Base-by-base conservation (phyloP, 2,329 filamentous ascomycete species). In the Aureobasidium sp. region DNA sequence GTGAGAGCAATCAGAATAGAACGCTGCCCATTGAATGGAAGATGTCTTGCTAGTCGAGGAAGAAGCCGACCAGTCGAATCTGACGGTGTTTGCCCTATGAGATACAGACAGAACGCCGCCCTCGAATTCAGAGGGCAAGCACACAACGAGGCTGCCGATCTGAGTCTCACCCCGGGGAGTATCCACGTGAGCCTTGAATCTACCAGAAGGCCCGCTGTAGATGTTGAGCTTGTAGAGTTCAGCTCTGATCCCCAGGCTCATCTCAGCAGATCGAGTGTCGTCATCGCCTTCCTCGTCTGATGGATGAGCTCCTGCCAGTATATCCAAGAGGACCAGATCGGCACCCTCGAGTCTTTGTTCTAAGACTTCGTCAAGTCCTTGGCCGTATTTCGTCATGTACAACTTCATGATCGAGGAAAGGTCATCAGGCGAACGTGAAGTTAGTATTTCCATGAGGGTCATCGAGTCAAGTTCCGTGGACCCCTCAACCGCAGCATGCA, bases 161-260 rank as follows among this genome's bases (percentile, higher is more conserved):
- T 70, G 67, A 5, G 47, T 44, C n/a, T 65, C 49, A 29, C 64
- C 63, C 5, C 68, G 55, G 10, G 69, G 69, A n/a, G 68, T 70
- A 49, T 70, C 67, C 10, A 70, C 68, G 34, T 70, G 69, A 10
- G 67, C 42, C 47, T 66, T 69, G 65, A 70, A 70, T 32, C 39
- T 63, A 15, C 62, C 62, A 7, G 48, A 54, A 36, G 62, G 55
- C 11, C 61, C 55, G 21, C 55, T 60, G 49, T 63, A 69, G 15
- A 82, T 78, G 65, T 85, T 85, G 21, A 85, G 69, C 63, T 84
- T 84, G 67, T 83, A 84, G 2, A 86, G 70, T 69, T 85, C 81
- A 0, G 81, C 81, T 4, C 69, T 70, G 1, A 85, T 69, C 6
- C 74, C 74, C 0, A 42, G 42, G 27, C 16, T n/a, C 27, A 16